phyloP scores from a whole-genome alignment of 805 yeast species.

The Kuraishia piskuri region DNA sequence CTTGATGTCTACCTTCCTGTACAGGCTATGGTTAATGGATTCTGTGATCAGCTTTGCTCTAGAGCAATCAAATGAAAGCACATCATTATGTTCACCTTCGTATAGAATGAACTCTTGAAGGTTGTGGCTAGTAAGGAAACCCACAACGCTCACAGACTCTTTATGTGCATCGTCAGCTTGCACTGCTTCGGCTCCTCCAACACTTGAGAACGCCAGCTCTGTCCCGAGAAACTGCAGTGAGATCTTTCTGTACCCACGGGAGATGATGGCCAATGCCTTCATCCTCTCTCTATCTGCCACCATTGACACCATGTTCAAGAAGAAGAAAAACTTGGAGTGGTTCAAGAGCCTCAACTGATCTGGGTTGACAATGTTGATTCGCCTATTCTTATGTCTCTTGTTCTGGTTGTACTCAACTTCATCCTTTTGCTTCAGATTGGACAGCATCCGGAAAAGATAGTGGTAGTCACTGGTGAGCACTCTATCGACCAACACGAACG shows the following conservation, averaged over 20 bases:
- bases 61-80: constrained; percentile 15
- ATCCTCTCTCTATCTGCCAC: constrained; percentile 53
- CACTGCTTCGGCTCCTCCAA: not conserved
- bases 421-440: constrained; percentile 31
- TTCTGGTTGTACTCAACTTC: constrained; percentile 10
- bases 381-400: constrained; percentile 4
- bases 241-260: constrained; percentile 46
- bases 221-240: constrained; percentile 10
- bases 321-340: constrained; percentile 15
- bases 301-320: constrained; percentile 32
- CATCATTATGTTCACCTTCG: constrained; percentile 5
- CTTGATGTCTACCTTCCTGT: constrained; percentile 73
- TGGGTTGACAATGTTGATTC: constrained; percentile 18
- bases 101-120: constrained; percentile 22
- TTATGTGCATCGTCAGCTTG: not conserved
- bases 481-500: constrained; percentile 27
- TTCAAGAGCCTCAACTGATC: constrained; percentile 9
- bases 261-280: constrained; percentile 43
- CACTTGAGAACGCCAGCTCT: not conserved
- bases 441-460: constrained; percentile 35
- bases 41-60: constrained; percentile 16
- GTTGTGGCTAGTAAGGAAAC: constrained; percentile 16
- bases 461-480: constrained; percentile 39
- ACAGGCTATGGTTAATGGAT: constrained; percentile 19
- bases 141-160: not conserved